These are phyloP conservation scores for Xylaria cubensis DNA, from an alignment of 495 filamentous ascomycete species.

Conservation along the genomic window DNA sequence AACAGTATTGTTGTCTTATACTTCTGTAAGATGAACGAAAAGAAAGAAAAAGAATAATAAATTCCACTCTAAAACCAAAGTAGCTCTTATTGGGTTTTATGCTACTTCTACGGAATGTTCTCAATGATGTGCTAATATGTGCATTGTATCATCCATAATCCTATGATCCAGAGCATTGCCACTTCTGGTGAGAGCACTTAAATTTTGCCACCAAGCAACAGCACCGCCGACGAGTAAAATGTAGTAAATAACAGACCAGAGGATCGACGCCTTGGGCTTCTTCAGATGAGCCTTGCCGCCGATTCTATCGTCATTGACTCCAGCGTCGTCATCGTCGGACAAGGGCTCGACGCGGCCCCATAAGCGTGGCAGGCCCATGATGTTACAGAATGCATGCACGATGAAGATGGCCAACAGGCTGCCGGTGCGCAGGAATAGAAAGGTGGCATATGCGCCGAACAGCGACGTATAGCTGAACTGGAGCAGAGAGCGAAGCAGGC, in stretches of 20 bases:
- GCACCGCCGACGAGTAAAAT: constrained; percentile 73
- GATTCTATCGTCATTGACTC: constrained; percentile 21
- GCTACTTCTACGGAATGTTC: not conserved
- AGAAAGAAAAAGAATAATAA: not conserved
- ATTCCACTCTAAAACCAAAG: not conserved
- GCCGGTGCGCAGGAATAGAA: constrained; percentile 87
- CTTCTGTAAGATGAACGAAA: not conserved
- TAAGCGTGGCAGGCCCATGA: constrained; percentile 83
- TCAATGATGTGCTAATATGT: not conserved
- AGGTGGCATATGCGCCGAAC: constrained; percentile 92
- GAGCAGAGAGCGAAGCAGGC: constrained; percentile 73
- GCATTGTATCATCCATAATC: not conserved
- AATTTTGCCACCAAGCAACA: constrained; percentile 65
- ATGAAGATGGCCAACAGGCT: constrained; percentile 74
- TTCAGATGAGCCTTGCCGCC: constrained; percentile 7
- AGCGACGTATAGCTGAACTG: constrained; percentile 93
- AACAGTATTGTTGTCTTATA: not conserved
- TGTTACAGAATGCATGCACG: constrained; percentile 91
- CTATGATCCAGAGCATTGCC: constrained; percentile 48
- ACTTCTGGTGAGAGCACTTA: constrained; percentile 79
- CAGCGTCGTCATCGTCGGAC: constrained; percentile 27
- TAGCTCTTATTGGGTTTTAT: not conserved
- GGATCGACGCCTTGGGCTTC: constrained; percentile 26
- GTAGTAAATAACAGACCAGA: constrained; percentile 85
- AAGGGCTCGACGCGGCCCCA: constrained; percentile 74